Evolutionary conservation across 2,329 filamentous ascomycete species (phyloP).

Genomic region (Dendrostoma leiphaemia): DNA sequence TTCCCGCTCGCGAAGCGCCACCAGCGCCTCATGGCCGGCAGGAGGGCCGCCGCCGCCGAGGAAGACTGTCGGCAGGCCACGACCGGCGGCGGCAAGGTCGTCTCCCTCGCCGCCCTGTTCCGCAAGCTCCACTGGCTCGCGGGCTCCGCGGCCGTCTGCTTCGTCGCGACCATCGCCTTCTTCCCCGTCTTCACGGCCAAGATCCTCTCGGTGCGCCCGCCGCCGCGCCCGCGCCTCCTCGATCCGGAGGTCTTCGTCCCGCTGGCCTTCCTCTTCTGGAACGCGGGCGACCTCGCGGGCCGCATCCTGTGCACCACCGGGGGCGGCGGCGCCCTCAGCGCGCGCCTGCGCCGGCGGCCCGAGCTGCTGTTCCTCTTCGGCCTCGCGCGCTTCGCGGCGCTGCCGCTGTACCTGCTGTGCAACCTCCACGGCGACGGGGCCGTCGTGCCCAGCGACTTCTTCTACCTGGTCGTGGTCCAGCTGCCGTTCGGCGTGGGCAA

Average conservation of each 20-base stretch:
- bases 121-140: constrained; percentile 77
- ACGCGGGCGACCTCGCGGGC: constrained; percentile 79
- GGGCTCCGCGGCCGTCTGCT: constrained; percentile 75
- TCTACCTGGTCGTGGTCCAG: constrained; percentile 85
- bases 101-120: constrained; percentile 63
- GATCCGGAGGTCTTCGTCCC: constrained; percentile 81
- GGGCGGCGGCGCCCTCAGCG: constrained; percentile 52
- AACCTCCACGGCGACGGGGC: constrained; percentile 80
- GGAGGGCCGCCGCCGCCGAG: constrained; percentile 34
- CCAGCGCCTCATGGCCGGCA: constrained; percentile 45
- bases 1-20: constrained; percentile 67
- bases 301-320: constrained; percentile 66
- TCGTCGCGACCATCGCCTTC: constrained; percentile 78
- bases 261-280: constrained; percentile 90
- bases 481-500: constrained; percentile 80
- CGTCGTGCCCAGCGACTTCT: constrained; percentile 73
- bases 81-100: constrained; percentile 46
- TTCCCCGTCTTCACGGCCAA: constrained; percentile 88
- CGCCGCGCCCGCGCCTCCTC: constrained; percentile 51
- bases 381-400: constrained; percentile 64
- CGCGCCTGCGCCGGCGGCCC: constrained; percentile 59
- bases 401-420: constrained; percentile 87
- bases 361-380: constrained; percentile 65
- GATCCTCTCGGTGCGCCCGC: constrained; percentile 46
- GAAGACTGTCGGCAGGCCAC: constrained; percentile 52